A percentile compares a stretch with the other conserved stretches of the same genome.
phyloP scores from a whole-genome alignment of 2,329 filamentous ascomycete genomes.

The Teratosphaeriaceae sp. region DNA sequence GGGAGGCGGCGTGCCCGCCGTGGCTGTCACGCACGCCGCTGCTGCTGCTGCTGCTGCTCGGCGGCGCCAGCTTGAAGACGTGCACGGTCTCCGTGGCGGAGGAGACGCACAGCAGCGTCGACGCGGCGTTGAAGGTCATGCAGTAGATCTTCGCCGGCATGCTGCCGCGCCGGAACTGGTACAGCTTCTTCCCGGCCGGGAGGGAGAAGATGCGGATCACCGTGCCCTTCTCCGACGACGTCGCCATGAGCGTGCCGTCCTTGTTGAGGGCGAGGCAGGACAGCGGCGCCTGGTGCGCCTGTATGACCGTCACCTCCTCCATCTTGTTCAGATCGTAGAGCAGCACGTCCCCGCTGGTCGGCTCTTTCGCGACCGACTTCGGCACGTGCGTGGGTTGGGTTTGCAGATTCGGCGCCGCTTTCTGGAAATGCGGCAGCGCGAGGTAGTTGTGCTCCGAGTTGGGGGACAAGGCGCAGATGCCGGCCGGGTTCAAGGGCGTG shows the following conservation, averaged over 20 bases:
- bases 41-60: constrained; percentile 29
- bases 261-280: constrained; percentile 88
- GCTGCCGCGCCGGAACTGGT: constrained; percentile 90
- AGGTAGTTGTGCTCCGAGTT: constrained; percentile 95
- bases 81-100: constrained; percentile 96
- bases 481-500: constrained; percentile 84
- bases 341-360: constrained; percentile 85
- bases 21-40: constrained; percentile 20
- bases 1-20: constrained; percentile 15
- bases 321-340: constrained; percentile 86
- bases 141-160: constrained; percentile 95
- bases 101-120: constrained; percentile 88
- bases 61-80: constrained; percentile 72
- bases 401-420: constrained; percentile 29
- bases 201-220: constrained; percentile 95
- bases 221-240: constrained; percentile 93
- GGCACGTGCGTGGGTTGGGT: constrained; percentile 73
- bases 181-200: constrained; percentile 84
- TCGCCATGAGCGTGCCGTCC: constrained; percentile 85
- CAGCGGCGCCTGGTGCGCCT: constrained; percentile 86
- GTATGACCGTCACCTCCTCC: constrained; percentile 90
- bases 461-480: constrained; percentile 83
- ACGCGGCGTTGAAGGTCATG: constrained; percentile 97
- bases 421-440: constrained; percentile 79
- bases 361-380: constrained; percentile 58